Conservation (phyloP, 1,284 basidiomycete genomes). For the Blastosporella zonata region DNA sequence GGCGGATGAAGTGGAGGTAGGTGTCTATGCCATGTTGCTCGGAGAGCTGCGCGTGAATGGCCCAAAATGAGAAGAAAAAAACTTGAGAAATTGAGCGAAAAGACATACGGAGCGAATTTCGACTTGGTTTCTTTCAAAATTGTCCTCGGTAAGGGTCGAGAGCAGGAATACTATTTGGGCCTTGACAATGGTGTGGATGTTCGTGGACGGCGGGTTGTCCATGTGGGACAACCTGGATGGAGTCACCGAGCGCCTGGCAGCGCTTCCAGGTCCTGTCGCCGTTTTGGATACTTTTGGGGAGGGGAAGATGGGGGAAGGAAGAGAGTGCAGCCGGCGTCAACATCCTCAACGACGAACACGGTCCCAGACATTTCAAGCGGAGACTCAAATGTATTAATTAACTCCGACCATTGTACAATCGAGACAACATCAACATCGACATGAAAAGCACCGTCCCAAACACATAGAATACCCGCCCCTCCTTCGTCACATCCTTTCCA, state of each 20-base stretch:
- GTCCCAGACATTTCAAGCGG: slow-evolving; percentile 18
- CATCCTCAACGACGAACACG: slow-evolving; percentile 13
- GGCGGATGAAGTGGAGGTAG: slow-evolving; percentile 92
- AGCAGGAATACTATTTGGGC: slow-evolving; percentile 92
- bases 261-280: slow-evolving; percentile 71
- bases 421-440: slow-evolving; percentile 36
- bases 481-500: slow-evolving; percentile 58
- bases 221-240: slow-evolving; percentile 68
- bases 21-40: slow-evolving; percentile 94
- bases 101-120: slow-evolving; percentile 86
- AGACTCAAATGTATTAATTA: slow-evolving; percentile 19
- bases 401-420: slow-evolving; percentile 35
- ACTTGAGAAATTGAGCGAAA: slow-evolving; percentile 12
- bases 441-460: slow-evolving; percentile 54
- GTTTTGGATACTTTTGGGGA: slow-evolving; percentile 54
- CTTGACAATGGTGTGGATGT: slow-evolving; percentile 76
- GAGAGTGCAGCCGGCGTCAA: slow-evolving; percentile 32
- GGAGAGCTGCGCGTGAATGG: slow-evolving; percentile 62
- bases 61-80: slow-evolving; percentile 20
- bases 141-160: slow-evolving; percentile 91
- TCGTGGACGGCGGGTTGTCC: slow-evolving; percentile 61
- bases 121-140: slow-evolving; percentile 86
- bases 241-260: slow-evolving; percentile 71
- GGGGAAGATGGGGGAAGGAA: slow-evolving; percentile 32
- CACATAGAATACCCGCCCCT: slow-evolving; percentile 82